These are phyloP conservation scores for Radiomyces spectabilis DNA, from an alignment of 192 early-diverging fungal species.

Conservation along the genomic window DNA sequence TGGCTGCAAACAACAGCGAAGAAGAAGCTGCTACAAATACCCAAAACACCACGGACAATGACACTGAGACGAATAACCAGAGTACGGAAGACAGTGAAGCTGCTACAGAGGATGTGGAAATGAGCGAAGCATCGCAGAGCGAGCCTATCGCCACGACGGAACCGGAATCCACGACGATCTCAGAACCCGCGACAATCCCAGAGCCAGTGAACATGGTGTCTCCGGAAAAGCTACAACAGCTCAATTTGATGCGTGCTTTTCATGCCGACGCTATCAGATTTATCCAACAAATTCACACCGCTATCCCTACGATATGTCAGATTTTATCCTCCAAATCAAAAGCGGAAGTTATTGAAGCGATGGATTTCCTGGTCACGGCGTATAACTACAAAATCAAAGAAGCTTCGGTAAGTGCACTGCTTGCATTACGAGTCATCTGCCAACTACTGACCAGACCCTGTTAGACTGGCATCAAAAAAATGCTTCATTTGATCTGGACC, in stretches of 20 bases:
- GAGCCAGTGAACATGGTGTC: slow-evolving; percentile 25
- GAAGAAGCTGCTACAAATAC: no score
- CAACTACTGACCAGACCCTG: no score
- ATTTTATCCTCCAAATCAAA: slow-evolving; percentile 86
- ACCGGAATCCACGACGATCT: no score
- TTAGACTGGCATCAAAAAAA: slow-evolving; percentile 83
- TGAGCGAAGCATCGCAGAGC: neutral
- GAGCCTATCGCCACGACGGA: slow-evolving; percentile 19
- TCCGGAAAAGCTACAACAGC: slow-evolving; percentile 40
- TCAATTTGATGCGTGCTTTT: slow-evolving; percentile 62
- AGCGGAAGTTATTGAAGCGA: slow-evolving; percentile 89
- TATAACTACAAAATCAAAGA: slow-evolving; percentile 80
- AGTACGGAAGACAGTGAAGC: slow-evolving; percentile 10
- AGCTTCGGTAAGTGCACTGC: slow-evolving; percentile 50
- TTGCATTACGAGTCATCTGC: no score
- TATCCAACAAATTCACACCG: slow-evolving; percentile 69
- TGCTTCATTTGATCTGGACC: slow-evolving; percentile 94
- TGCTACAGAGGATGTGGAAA: slow-evolving; percentile 6
- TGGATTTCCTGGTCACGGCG: slow-evolving; percentile 89
- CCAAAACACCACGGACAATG: neutral
- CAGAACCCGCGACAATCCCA: slow-evolving; percentile 12
- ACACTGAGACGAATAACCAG: slow-evolving; percentile 15
- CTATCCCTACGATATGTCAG: slow-evolving; percentile 70
- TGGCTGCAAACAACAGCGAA: neutral
- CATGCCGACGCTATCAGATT: slow-evolving; percentile 87